Evolutionary conservation across 2,329 filamentous ascomycete genomes (phyloP).

Genomic region (Fusarium redolens): DNA sequence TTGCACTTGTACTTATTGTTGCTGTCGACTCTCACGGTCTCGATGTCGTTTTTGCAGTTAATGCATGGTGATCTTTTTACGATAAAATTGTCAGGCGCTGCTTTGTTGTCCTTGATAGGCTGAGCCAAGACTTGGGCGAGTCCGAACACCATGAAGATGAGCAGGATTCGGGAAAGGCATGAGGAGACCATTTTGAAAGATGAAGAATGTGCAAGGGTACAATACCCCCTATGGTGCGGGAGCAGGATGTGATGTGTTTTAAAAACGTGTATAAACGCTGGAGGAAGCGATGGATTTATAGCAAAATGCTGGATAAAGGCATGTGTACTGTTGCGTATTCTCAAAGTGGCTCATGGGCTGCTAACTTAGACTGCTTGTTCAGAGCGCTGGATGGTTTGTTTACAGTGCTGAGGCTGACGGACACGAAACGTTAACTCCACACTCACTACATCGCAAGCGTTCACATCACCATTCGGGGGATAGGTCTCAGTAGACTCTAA

Average conservation of each 20-base stretch:
- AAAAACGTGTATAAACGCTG: background rate
- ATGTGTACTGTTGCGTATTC: rapidly evolving
- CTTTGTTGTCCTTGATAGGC: background rate
- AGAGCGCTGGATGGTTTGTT: background rate
- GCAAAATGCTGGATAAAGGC: background rate
- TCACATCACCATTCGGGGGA: background rate
- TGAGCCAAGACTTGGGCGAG: background rate
- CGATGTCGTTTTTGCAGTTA: no score
- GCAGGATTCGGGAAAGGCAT: background rate
- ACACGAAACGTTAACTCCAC: background rate
- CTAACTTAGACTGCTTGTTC: no score
- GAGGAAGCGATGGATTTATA: background rate
- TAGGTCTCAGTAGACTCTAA: rapidly evolving
- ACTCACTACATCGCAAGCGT: rapidly evolving
- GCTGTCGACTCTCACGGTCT: no score
- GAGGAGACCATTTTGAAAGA: background rate
- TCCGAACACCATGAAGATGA: background rate
- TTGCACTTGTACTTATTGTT: no score
- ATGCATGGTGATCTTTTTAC: background rate
- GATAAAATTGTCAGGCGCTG: background rate
- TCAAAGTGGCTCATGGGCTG: background rate
- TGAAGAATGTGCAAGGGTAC: background rate
- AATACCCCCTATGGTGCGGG: background rate
- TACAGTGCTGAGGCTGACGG: no score
- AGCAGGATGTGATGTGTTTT: background rate